A percentile compares a stretch with the other conserved stretches of the same genome.
phyloP scores from a whole-genome alignment of 2,329 filamentous ascomycete species.

The Colletotrichum sp. region DNA sequence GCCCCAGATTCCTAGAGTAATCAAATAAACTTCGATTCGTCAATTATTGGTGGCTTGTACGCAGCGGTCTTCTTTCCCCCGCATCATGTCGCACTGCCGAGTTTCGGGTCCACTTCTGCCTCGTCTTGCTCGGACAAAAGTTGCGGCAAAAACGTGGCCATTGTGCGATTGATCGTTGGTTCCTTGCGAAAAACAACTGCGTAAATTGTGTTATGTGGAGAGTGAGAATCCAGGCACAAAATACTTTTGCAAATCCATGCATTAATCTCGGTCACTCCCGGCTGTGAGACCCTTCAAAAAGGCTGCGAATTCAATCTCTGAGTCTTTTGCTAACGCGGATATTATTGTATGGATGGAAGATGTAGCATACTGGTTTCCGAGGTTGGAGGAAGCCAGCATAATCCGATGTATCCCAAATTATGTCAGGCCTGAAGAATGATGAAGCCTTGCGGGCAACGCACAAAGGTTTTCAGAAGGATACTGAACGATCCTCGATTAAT shows the following conservation, averaged over 20 bases:
- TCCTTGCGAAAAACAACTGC: not conserved
- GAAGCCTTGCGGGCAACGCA: not conserved
- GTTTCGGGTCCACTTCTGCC: not conserved
- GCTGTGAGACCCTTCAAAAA: not conserved
- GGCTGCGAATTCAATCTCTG: not conserved
- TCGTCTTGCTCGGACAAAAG: not conserved
- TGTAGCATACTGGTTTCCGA: not conserved
- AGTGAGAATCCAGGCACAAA: not conserved
- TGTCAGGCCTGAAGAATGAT: not conserved
- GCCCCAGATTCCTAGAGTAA: not conserved
- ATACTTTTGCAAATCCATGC: not conserved
- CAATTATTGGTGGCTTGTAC: not conserved
- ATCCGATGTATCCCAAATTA: rapidly evolving
- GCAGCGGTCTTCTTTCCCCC: not conserved
- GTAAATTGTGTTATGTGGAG: not conserved
- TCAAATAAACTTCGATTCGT: not conserved
- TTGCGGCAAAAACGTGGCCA: not conserved
- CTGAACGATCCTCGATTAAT: rapidly evolving
- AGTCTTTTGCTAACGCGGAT: rapidly evolving
- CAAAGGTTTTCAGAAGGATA: rapidly evolving
- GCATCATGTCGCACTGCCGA: not conserved
- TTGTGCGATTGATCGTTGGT: not conserved
- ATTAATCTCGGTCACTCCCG: not conserved
- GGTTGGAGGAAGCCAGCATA: not conserved
- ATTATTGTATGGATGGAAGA: not conserved